Conservation (phyloP, 2,329 filamentous ascomycete genomes). For the Torrubiellomyces zombiae region DNA sequence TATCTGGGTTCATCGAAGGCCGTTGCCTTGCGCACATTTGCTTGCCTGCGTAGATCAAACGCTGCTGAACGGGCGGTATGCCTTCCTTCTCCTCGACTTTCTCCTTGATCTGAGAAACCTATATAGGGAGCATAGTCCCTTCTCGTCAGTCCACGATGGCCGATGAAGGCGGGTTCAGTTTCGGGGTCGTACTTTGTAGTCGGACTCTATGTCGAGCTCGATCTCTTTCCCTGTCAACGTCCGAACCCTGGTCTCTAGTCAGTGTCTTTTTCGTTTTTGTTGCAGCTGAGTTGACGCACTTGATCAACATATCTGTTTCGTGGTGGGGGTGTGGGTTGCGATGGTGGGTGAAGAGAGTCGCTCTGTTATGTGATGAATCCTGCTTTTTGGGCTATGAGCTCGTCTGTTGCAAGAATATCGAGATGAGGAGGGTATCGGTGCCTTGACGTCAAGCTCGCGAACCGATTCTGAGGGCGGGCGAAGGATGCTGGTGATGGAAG, state of each 20-base stretch:
- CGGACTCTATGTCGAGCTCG: slow-evolving; percentile 87
- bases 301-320: slow-evolving; percentile 28
- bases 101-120: slow-evolving; percentile 96
- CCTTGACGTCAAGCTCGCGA: too few relatives aligned
- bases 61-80: slow-evolving; percentile 91
- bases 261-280: not conserved
- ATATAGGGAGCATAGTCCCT: slow-evolving; percentile 1
- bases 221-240: slow-evolving; percentile 98
- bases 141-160: not conserved
- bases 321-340: slow-evolving; percentile 1
- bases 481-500: too few relatives aligned
- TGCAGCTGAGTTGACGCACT: slow-evolving; percentile 19
- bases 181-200: slow-evolving; percentile 62
- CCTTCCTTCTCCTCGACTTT: slow-evolving; percentile 98
- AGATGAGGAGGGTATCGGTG: too few relatives aligned
- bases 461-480: too few relatives aligned
- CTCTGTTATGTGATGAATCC: too few relatives aligned
- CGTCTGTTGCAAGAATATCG: too few relatives aligned
- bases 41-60: slow-evolving; percentile 91
- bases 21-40: slow-evolving; percentile 96
- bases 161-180: slow-evolving; percentile 1
- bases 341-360: too few relatives aligned
- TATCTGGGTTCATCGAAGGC: too few relatives aligned
- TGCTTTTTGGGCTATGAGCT: too few relatives aligned
- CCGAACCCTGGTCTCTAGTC: slow-evolving; percentile 52